Evolutionary conservation across 78 protist genomes (phyloP).

Genomic region (Dictyostelium capitatum): DNA sequence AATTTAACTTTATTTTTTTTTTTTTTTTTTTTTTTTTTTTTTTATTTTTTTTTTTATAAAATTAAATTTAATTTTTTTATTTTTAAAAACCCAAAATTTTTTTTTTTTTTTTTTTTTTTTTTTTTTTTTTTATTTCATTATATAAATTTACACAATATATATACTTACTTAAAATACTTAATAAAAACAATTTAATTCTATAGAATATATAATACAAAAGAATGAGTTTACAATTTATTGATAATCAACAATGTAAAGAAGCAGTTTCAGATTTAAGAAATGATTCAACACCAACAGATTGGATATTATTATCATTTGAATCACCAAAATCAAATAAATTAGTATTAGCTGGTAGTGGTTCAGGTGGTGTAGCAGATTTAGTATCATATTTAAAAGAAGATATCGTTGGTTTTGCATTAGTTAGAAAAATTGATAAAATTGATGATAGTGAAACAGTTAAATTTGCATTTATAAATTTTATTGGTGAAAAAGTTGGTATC

Average conservation of each 20-base stretch:
- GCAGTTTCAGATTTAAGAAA: constrained; percentile 74
- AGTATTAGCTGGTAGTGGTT: constrained; percentile 56
- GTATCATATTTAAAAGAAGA: constrained; percentile 37
- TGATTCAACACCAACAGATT: constrained; percentile 68
- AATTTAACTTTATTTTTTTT: too few relatives aligned
- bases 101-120: too few relatives aligned
- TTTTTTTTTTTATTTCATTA: too few relatives aligned
- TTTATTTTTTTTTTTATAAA: too few relatives aligned
- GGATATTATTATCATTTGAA: constrained; percentile 80
- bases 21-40: too few relatives aligned
- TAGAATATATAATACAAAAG: background rate
- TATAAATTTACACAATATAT: too few relatives aligned
- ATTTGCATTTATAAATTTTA: constrained; percentile 79
- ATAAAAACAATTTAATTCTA: too few relatives aligned
- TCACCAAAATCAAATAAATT: constrained; percentile 56
- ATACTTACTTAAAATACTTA: too few relatives aligned
- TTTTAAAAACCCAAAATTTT: too few relatives aligned
- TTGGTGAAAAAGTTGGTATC: constrained; percentile 82
- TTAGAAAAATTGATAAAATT: constrained; percentile 79
- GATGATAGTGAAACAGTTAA: constrained; percentile 82
- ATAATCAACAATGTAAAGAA: constrained; percentile 38
- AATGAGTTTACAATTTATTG: constrained; percentile 65
- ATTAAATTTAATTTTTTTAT: too few relatives aligned
- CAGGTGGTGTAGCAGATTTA: constrained; percentile 69
- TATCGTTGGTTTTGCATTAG: constrained; percentile 73